Base-by-base conservation (phyloP, 768 basidiomycete species). In the Xerocomus brunneocitrinus region DNA sequence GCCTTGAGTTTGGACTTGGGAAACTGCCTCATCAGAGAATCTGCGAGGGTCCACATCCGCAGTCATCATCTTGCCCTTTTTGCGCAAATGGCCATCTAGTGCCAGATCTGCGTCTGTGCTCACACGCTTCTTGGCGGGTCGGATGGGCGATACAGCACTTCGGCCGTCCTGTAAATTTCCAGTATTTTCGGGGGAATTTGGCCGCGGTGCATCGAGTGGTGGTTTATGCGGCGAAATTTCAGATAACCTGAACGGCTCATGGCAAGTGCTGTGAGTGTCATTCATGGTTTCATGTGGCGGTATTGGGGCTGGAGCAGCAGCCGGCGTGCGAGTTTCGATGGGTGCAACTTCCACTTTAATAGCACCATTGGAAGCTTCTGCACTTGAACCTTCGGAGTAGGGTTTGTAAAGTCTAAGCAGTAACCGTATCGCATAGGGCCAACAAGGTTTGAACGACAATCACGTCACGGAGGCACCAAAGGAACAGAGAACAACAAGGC, bases 101-200 rank as follows among this genome's bases (percentile, higher is more conserved):
- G 58, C 50, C 42, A 36, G 52, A 54, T 64, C 59, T 53, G 32
- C 60, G 34, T 63, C 65, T 35, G 69, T 66, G 32, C 64, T 73
- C 54, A 71, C 67, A 58, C 83, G 80, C 68, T 84, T 85, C 59
- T 63, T 74, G 24, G 76, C 69, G 27, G 61, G 65, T 56, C 76
- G 71, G 67, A 73, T 69, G 47, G 77, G 74, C 5, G 77, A 74
- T 48, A 63, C 62, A 48, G 67, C 66, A 16, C 43, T 40, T n/a
- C 43, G n/a, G 50, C 55, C 60, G 32, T 59, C 55, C 60, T 63
- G 62, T 66, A 30, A 24, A 48, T 22, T 19, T 58, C 58, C 52
- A 57, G 53, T 46, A 49, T 42, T 3, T 19, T 47, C 53, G 55
- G 57, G 40, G 36, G 48, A 49, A 32, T 47, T 32, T 58, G 51